Base-by-base conservation (phyloP, 441 rosid species). In the Adansonia grandidieri region DNA sequence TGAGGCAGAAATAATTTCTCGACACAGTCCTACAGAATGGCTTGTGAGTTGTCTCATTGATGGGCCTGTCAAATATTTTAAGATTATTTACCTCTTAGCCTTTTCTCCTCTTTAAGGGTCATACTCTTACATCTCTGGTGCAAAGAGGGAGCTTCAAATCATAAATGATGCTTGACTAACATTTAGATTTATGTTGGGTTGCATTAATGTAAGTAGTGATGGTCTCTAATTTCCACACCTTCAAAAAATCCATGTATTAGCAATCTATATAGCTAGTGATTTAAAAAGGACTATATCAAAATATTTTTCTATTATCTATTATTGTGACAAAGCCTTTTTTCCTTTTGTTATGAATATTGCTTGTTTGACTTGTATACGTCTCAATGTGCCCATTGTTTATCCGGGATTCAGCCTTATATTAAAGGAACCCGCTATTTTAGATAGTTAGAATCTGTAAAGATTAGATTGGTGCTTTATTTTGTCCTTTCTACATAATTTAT, bases 381-480 rank as follows among this genome's bases (percentile, higher is more conserved):
- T 64, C 50, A 65, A n/a, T 42, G 0, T 65, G 22, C 50, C 42
- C 13, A 20, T 69, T 20, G n/a, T 69, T 47, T 68, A 47, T 22
- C 11, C 42, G 3, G 57, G 22, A 48, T 50, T 24, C 19, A 47
- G 45, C 57, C 19, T 11, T 69, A 22, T 48, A 42, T 48, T 67
- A 17, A 45, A 24, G 2, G 40, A 22, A 14, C 42, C 42, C 9
- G 10, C 57, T 69, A 48, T 47, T 51, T 20, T 69, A 47, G 32
- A 44, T 44, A 32, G 53, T 44, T n/a, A 9, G 71, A 66, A 66
- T 42, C 51, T 17, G 17, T 66, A 66, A 47, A 48, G 71, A 44
- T 67, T 67, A 13, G 53, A 67, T 44, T 44, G 71, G 71, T 44
- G 71, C 71, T 67, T 67, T 4, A 4, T 44, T 67, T 67, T 22